Percentiles rank a stretch among this genome's conserved stretches.
Conservation (phyloP, 2,329 filamentous ascomycete species). For the Colletotrichum eremochloae region DNA sequence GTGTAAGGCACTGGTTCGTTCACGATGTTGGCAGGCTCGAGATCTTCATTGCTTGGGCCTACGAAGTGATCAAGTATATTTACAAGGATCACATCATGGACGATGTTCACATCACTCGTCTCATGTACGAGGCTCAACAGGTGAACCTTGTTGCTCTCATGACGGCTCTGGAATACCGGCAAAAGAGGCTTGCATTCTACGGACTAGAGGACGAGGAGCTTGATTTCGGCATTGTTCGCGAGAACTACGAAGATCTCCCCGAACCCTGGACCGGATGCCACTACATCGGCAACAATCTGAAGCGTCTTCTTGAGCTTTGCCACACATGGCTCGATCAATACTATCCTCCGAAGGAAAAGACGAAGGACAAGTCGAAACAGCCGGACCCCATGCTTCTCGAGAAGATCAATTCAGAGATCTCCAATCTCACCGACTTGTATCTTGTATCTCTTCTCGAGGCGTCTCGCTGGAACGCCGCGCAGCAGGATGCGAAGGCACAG, state of each 20-base stretch:
- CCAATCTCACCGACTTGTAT: constrained; percentile 67
- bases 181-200: constrained; percentile 77
- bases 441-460: constrained; percentile 67
- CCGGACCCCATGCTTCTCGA: constrained; percentile 58
- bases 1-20: constrained; percentile 88
- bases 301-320: constrained; percentile 70
- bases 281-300: constrained; percentile 72
- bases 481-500: constrained; percentile 58
- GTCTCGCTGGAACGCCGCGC: constrained; percentile 63
- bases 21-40: constrained; percentile 80
- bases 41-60: constrained; percentile 83
- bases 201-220: constrained; percentile 78
- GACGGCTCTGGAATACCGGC: constrained; percentile 78
- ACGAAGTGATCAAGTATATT: constrained; percentile 79
- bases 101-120: constrained; percentile 64
- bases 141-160: constrained; percentile 78
- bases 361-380: constrained; percentile 49
- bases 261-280: constrained; percentile 88
- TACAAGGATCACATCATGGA: constrained; percentile 73
- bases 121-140: constrained; percentile 76
- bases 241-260: constrained; percentile 77
- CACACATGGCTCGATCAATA: constrained; percentile 67
- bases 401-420: constrained; percentile 62
- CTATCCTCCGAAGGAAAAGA: constrained; percentile 50
- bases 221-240: constrained; percentile 72